These are phyloP conservation scores for Mantamonas sphyraenae DNA, from an alignment of 78 protist species.

Conservation along the genomic window DNA sequence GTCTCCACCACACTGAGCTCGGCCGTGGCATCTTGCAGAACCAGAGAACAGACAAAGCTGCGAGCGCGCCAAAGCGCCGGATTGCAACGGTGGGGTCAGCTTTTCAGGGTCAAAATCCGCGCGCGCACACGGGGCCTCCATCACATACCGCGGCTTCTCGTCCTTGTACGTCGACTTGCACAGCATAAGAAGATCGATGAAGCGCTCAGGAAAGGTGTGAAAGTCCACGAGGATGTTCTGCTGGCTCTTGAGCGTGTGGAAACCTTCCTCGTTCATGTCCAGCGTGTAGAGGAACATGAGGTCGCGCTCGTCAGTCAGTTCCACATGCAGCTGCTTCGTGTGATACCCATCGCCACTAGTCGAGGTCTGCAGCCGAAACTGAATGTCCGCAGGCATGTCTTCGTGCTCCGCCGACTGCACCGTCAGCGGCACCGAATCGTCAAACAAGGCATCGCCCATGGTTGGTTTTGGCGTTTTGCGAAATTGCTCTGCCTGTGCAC, in stretches of 20 bases:
- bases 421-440: too few species aligned
- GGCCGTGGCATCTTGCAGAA: too few species aligned
- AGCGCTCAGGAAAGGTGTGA: not conserved
- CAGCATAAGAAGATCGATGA: slow-evolving; percentile 1
- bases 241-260: slow-evolving; percentile 12
- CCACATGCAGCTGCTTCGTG: not conserved
- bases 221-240: slow-evolving; percentile 6
- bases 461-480: too few species aligned
- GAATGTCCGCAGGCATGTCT: too few species aligned
- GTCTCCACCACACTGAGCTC: not conserved
- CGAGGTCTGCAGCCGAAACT: too few species aligned
- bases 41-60: too few species aligned
- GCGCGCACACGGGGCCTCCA: too few species aligned
- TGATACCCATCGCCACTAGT: too few species aligned
- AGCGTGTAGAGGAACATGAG: slow-evolving; percentile 1
- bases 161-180: not conserved
- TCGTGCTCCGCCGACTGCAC: too few species aligned
- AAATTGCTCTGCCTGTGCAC: too few species aligned
- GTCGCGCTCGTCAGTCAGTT: not conserved
- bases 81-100: not conserved
- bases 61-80: not conserved
- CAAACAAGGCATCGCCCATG: too few species aligned
- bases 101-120: too few species aligned
- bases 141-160: not conserved
- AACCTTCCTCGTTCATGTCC: slow-evolving; percentile 2